Percentiles rank a stretch among this genome's conserved stretches.
phyloP scores from a whole-genome alignment of 371 early-diverging fungal species.

The Apophysomyces trapeziformis region DNA sequence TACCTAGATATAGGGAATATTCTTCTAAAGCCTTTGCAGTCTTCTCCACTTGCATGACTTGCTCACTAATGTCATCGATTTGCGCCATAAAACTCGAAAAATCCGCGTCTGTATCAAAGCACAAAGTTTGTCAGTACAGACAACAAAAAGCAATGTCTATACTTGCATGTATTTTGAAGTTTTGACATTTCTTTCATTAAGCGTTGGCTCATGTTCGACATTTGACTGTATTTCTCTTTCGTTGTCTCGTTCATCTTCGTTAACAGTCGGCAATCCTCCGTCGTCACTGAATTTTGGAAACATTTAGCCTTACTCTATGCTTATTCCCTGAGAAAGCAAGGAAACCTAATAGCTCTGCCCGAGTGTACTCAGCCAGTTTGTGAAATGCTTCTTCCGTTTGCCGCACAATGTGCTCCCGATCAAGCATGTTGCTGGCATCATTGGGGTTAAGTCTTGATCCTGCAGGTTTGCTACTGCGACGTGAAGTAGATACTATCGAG shows the following conservation, averaged over 20 bases:
- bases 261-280: constrained; percentile 62
- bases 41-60: constrained; percentile 61
- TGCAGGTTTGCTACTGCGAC: not conserved
- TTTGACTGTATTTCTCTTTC: constrained; percentile 60
- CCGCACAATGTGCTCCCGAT: constrained; percentile 56
- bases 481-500: not conserved
- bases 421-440: constrained; percentile 39
- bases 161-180: constrained; percentile 59
- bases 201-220: constrained; percentile 63
- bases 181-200: constrained; percentile 65
- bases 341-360: constrained; percentile 56
- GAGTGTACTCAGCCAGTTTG: constrained; percentile 60
- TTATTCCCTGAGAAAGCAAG: not conserved
- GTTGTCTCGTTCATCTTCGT: constrained; percentile 65
- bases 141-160: not conserved
- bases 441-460: constrained; percentile 32
- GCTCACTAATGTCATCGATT: constrained; percentile 63
- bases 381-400: constrained; percentile 62
- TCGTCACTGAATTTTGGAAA: constrained; percentile 42
- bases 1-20: constrained; percentile 66
- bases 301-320: not conserved
- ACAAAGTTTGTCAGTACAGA: not conserved
- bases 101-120: constrained; percentile 47
- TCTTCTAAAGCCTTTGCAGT: constrained; percentile 61
- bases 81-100: constrained; percentile 58